Evolutionary conservation across 208 protist genomes (phyloP).

Genomic region (Strigomonas galati): DNA sequence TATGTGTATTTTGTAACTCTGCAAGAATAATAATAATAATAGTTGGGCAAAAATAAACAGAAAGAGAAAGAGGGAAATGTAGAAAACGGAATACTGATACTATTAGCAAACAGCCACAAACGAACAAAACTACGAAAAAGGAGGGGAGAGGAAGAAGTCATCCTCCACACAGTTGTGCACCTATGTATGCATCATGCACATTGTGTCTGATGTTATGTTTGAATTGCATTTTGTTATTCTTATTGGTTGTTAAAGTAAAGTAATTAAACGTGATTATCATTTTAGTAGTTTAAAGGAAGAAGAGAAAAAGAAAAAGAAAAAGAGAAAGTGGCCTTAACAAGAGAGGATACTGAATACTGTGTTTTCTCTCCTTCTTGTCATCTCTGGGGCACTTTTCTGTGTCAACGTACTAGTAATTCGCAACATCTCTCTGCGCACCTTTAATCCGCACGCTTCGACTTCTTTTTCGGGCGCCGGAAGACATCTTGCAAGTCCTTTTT

Average conservation of each 20-base stretch:
- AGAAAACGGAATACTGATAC: neutral
- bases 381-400: no score
- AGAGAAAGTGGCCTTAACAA: neutral
- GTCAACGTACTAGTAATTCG: no score
- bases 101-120: neutral
- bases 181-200: no score
- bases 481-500: conserved; percentile 63
- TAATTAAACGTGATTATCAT: conserved; percentile 4
- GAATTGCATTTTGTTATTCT: neutral
- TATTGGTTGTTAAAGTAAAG: neutral
- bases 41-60: neutral
- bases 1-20: neutral
- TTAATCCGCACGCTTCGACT: conserved; percentile 28
- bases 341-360: neutral
- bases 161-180: no score
- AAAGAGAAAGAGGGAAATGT: neutral
- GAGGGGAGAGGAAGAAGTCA: neutral
- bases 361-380: no score
- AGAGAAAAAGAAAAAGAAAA: neutral
- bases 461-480: conserved; percentile 76
- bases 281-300: conserved; percentile 5
- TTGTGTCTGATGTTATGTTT: neutral
- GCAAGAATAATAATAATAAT: neutral
- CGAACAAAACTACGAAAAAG: neutral
- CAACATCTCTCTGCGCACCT: no score